phyloP scores from a whole-genome alignment of 805 yeast genomes.

The Suhomyces sp. region DNA sequence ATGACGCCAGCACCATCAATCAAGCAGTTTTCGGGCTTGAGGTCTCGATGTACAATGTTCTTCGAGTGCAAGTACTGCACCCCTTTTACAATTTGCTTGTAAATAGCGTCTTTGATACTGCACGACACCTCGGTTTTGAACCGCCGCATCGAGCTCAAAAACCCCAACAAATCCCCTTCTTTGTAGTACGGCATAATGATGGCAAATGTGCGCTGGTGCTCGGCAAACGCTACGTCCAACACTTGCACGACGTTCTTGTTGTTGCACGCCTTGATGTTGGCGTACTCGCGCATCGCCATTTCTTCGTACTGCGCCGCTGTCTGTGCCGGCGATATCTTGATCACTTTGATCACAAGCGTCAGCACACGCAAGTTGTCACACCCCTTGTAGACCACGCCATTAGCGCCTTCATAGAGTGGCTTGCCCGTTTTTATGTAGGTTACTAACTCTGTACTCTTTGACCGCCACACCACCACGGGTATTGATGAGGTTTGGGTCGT shows the following conservation, averaged over 20 bases:
- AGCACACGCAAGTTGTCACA: constrained; percentile 17
- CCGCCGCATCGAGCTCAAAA: constrained; percentile 39
- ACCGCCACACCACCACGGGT: background rate
- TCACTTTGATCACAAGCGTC: constrained; percentile 29
- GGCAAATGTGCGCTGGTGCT: constrained; percentile 21
- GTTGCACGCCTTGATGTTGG: constrained; percentile 24
- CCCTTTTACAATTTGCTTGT: constrained; percentile 45
- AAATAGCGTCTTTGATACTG: constrained; percentile 43
- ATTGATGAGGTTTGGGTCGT: background rate
- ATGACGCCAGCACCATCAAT: constrained; percentile 45
- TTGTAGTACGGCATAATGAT: constrained; percentile 43
- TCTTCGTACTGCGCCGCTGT: background rate
- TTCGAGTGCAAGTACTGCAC: constrained; percentile 44
- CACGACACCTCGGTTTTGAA: constrained; percentile 26
- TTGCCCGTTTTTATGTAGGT: constrained; percentile 25
- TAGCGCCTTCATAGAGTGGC: constrained; percentile 43
- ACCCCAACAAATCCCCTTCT: constrained; percentile 48
- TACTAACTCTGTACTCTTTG: background rate
- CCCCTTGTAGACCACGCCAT: constrained; percentile 37
- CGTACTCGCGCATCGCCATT: constrained; percentile 24
- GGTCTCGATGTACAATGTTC: constrained; percentile 48
- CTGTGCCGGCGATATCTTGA: constrained; percentile 19
- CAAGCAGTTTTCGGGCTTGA: constrained; percentile 54
- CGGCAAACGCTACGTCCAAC: constrained; percentile 21
- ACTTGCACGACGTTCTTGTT: constrained; percentile 29